These are phyloP conservation scores for Starmera pachycereana DNA, from an alignment of 805 yeast species.

Conservation along the genomic window DNA sequence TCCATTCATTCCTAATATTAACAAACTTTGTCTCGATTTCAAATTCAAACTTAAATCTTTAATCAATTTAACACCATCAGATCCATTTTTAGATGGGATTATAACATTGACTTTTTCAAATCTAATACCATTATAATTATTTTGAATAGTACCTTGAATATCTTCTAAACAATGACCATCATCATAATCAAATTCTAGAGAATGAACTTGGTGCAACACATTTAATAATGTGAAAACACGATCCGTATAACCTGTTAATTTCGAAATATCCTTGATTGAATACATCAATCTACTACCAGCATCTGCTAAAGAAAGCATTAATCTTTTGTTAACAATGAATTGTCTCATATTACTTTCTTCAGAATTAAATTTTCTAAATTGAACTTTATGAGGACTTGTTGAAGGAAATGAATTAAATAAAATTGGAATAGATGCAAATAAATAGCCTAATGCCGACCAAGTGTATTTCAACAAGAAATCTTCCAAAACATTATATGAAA, in stretches of 20 bases:
- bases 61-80: slow-evolving; percentile 51
- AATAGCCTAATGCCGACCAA: slow-evolving; percentile 94
- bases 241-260: slow-evolving; percentile 82
- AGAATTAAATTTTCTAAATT: slow-evolving; percentile 11
- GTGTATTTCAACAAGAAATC: slow-evolving; percentile 82
- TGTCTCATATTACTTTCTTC: slow-evolving; percentile 67
- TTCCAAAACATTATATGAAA: slow-evolving; percentile 65
- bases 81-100: slow-evolving; percentile 59
- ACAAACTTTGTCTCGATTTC: slow-evolving; percentile 44
- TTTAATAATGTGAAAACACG: slow-evolving; percentile 68
- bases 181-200: slow-evolving; percentile 32
- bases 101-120: slow-evolving; percentile 76
- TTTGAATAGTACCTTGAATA: slow-evolving; percentile 73
- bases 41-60: slow-evolving; percentile 50
- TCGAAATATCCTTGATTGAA: slow-evolving; percentile 87
- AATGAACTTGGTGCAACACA: slow-evolving; percentile 77
- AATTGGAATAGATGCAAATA: slow-evolving; percentile 85
- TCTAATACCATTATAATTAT: slow-evolving; percentile 66
- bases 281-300: slow-evolving; percentile 94
- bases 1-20: slow-evolving; percentile 82
- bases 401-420: slow-evolving; percentile 41
- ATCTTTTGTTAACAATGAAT: slow-evolving; percentile 81
- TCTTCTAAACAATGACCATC: slow-evolving; percentile 33
- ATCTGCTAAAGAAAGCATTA: slow-evolving; percentile 85
- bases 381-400: slow-evolving; percentile 1